phyloP scores from a whole-genome alignment of 345 rosid genomes.

The Diplotaxis tenuifolia region DNA sequence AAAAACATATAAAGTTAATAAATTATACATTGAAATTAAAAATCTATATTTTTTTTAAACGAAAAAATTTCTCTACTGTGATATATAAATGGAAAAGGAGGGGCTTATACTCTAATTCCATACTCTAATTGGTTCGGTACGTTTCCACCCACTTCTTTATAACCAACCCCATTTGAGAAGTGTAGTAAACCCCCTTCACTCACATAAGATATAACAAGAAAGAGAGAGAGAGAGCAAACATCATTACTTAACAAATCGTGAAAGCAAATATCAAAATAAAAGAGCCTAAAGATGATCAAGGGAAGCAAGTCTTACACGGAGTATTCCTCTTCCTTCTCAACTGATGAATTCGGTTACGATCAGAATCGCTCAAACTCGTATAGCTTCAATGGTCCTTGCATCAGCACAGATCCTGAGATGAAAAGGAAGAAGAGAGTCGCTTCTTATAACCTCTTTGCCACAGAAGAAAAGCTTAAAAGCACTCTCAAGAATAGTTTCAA shows the following conservation, averaged over 20 bases:
- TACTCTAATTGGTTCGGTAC: conserved; percentile 1
- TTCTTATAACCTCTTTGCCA: conserved; percentile 62
- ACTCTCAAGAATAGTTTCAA: conserved; percentile 77
- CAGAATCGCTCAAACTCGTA: conserved; percentile 55
- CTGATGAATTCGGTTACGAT: conserved; percentile 48
- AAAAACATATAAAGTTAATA: too few species aligned
- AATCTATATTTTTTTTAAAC: too few species aligned
- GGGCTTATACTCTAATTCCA: too few species aligned
- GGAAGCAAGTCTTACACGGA: conserved; percentile 77
- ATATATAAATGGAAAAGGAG: too few species aligned
- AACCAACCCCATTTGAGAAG: conserved; percentile 27
- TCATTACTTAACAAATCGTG: conserved; percentile 3
- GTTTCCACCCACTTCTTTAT: conserved; percentile 26
- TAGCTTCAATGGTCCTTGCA: conserved; percentile 69
- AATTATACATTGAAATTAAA: too few species aligned
- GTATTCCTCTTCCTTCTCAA: conserved; percentile 58
- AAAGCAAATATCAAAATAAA: not conserved
- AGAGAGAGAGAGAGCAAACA: not conserved
- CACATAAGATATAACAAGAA: conserved; percentile 20
- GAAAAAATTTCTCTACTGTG: too few species aligned
- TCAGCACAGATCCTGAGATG: conserved; percentile 65
- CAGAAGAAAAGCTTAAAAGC: conserved; percentile 74
- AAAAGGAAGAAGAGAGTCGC: conserved; percentile 91
- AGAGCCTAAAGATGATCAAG: conserved; percentile 51
- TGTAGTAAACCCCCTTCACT: conserved; percentile 16